A percentile compares a stretch with the other conserved stretches of the same genome.
Evolutionary conservation across 495 filamentous ascomycete species (phyloP).

Genomic region (Aspergillus carlsbadensis): DNA sequence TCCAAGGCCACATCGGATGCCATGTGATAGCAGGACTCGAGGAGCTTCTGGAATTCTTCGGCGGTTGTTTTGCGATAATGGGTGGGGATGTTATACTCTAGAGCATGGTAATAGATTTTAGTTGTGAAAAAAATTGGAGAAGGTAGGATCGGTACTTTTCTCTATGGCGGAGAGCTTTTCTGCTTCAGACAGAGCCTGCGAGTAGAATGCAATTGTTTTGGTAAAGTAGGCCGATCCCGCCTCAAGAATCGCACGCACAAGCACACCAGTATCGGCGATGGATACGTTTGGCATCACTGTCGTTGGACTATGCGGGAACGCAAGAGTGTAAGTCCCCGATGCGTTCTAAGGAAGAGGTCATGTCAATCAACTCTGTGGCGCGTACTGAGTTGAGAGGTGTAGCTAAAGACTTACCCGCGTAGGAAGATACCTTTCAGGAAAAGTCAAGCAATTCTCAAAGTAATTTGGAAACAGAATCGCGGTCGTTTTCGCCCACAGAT

Average conservation of each 20-base stretch:
- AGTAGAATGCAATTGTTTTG: conserved; percentile 18
- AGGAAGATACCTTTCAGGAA: conserved; percentile 12
- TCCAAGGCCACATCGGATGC: conserved; percentile 16
- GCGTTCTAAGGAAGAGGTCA: conserved; percentile 12
- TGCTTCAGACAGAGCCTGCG: conserved; percentile 13
- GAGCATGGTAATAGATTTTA: background rate
- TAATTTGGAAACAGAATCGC: conserved; percentile 21
- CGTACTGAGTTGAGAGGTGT: too few relatives aligned
- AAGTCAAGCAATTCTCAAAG: conserved; percentile 18
- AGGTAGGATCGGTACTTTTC: background rate
- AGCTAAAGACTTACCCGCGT: too few relatives aligned
- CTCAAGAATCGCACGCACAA: conserved; percentile 13
- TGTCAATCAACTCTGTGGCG: too few relatives aligned
- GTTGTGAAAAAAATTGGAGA: background rate
- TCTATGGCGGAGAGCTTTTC: conserved; percentile 12
- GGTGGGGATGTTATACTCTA: conserved; percentile 14
- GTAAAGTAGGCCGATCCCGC: conserved; percentile 10
- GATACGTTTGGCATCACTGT: conserved; percentile 18
- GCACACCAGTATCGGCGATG: conserved; percentile 17
- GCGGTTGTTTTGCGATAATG: conserved; percentile 2
- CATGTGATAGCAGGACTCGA: conserved; percentile 12
- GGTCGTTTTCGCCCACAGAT: conserved; percentile 17
- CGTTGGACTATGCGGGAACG: conserved; percentile 14
- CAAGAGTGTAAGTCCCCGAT: conserved; percentile 7
- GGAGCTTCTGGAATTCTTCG: conserved; percentile 14